A percentile compares a stretch with the other conserved stretches of the same genome.
Conservation (phyloP, 2,329 filamentous ascomycete species). For the Exophiala mesophila region DNA sequence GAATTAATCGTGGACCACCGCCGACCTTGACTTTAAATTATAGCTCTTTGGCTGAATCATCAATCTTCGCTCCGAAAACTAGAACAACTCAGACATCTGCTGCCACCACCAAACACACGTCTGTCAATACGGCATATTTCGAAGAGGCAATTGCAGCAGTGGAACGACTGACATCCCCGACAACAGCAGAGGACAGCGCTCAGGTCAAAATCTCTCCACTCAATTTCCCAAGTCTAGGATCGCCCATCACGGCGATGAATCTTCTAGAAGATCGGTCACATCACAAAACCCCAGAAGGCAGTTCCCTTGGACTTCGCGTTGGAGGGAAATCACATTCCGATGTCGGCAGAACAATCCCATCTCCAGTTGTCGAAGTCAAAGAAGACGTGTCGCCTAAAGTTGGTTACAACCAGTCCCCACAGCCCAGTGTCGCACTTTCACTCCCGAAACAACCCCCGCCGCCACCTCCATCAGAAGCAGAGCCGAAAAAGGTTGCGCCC, state of each 20-base stretch:
- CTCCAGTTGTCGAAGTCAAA: constrained; percentile 20
- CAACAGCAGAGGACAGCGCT: background rate
- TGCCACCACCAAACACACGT: constrained; percentile 19
- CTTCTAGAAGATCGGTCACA: background rate
- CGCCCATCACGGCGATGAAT: background rate
- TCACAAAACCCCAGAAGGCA: background rate
- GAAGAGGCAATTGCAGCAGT: constrained; percentile 27
- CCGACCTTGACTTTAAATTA: background rate
- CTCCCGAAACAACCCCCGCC: constrained; percentile 2
- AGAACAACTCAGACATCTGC: constrained; percentile 6
- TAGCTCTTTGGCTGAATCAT: background rate
- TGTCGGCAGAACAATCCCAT: constrained; percentile 18
- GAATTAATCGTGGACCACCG: background rate
- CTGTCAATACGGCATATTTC: constrained; percentile 23
- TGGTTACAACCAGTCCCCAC: too few species aligned
- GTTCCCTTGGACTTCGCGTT: background rate
- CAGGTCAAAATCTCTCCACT: constrained; percentile 4
- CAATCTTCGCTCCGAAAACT: constrained; percentile 3
- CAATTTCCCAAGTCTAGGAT: constrained; percentile 3
- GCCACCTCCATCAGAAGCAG: constrained; percentile 5
- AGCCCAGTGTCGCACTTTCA: too few species aligned
- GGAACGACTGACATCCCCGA: constrained; percentile 20
- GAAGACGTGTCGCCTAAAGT: constrained; percentile 20
- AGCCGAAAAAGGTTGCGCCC: constrained; percentile 3
- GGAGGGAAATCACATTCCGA: constrained; percentile 13